phyloP scores from a whole-genome alignment of 2,329 filamentous ascomycete species.

The Stemphylium beticola region DNA sequence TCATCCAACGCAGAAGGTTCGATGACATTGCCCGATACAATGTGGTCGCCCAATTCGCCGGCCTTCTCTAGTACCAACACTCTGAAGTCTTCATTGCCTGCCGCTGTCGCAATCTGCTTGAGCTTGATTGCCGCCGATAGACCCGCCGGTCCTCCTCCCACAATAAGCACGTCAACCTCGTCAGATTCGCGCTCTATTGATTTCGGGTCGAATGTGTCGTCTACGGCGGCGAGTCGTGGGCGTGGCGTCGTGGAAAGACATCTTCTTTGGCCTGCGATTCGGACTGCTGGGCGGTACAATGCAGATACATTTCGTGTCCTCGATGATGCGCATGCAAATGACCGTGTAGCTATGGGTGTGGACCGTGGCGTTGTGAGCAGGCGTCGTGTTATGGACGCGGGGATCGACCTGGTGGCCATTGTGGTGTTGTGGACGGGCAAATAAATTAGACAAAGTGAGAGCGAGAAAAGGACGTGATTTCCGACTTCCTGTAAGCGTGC shows the following conservation, averaged over 20 bases:
- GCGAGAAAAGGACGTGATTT: background rate
- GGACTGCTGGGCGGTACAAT: conserved; percentile 40
- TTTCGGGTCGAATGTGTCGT: conserved; percentile 52
- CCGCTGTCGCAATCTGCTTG: conserved; percentile 93
- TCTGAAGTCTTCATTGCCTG: conserved; percentile 93
- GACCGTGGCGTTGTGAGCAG: conserved; percentile 30
- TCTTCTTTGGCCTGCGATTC: conserved; percentile 48
- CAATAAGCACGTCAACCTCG: conserved; percentile 94
- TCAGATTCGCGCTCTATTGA: conserved; percentile 86
- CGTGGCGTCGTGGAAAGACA: conserved; percentile 43
- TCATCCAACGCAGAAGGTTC: conserved; percentile 88
- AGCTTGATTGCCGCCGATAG: conserved; percentile 90
- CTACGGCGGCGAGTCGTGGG: conserved; percentile 42
- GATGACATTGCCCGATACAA: conserved; percentile 93
- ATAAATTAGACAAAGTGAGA: background rate
- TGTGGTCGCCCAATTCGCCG: conserved; percentile 91
- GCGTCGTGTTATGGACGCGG: conserved; percentile 36
- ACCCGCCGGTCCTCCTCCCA: conserved; percentile 94
- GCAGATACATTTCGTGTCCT: conserved; percentile 22
- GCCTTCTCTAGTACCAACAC: conserved; percentile 94
- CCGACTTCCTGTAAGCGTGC: background rate
- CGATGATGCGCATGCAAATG: conserved; percentile 26
- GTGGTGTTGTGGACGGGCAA: conserved; percentile 16
- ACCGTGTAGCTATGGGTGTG: conserved; percentile 23
- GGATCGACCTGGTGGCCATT: conserved; percentile 43